Evolutionary conservation across 805 yeast species (phyloP), one percentile per base, ranked within the genome.

Genomic region (Schwanniomyces sp.): DNA sequence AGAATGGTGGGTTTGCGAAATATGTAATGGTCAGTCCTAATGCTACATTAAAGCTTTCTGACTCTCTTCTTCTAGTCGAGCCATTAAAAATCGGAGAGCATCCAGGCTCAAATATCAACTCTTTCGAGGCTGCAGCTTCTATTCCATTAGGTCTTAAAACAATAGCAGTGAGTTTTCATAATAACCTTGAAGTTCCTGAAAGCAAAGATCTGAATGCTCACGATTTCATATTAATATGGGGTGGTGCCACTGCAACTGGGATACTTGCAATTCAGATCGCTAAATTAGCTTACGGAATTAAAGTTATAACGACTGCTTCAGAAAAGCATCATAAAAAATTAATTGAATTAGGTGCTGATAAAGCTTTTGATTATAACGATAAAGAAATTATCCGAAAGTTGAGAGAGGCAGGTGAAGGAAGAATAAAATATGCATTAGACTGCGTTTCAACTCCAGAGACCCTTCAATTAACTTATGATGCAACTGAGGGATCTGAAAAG

Each of bases 191-290:
- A 10, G 24, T 59, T 16, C 32, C 42, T 3, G 40, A 41, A 30
- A 38, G 47, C 21, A 48, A 48, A 27, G 11, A 16, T 5, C 44
- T 41, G 8, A 29, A 44, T 37, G 16, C 21, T 4, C 43, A 44
- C 34, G 69, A 69, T 49, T 68, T 68, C 50, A 58, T 82, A 32
- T 58, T 83, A 43, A 67, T 83, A 40, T 81, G 85, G 84, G 85
- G 86, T 57, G 91, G 86, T 52, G 80, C 88, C 14, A 75, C 87
- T 18, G 76, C 86, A 17, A 74, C 84, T 9, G 91, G 90, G 24
- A 71, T 69, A 44, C 41, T 69, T 21, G 80, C 82, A 10, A 75
- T 84, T 46, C 91, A 86, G 69, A 52, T 83, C 39, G 59, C 61
- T 14, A 79, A 78, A 54, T 58, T 69, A 30, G 50, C 78, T 9